These are phyloP conservation scores for Lolium rigidum DNA, from an alignment of 176 grass and related monocot species.

Conservation along the genomic window DNA sequence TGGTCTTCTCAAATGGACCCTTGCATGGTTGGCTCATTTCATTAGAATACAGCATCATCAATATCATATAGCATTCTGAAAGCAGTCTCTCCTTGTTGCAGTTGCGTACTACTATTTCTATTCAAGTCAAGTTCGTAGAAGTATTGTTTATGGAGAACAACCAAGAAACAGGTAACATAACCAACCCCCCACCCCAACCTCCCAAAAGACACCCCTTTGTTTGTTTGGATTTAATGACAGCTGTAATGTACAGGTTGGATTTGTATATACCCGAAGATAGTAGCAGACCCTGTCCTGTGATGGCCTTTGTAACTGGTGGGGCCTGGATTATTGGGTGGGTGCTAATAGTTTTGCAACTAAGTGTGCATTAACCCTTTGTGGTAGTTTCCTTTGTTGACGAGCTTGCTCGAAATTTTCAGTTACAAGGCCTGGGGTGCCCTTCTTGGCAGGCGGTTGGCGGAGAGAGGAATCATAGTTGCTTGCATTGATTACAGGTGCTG, in stretches of 20 bases:
- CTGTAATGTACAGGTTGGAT: conserved; percentile 74
- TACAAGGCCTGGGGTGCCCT: conserved; percentile 99
- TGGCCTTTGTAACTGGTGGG: conserved; percentile 97
- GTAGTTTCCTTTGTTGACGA: conserved; percentile 20
- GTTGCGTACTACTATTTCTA: conserved; percentile 99
- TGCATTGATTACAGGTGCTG: conserved; percentile 98
- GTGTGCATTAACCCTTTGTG: neutral
- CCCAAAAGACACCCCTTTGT: neutral
- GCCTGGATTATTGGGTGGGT: conserved; percentile 99
- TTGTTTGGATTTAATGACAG: conserved; percentile 26
- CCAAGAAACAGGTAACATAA: conserved; percentile 84
- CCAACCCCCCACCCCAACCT: neutral
- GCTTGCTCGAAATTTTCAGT: conserved; percentile 50
- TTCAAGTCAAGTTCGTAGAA: conserved; percentile 87
- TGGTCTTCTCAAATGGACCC: conserved; percentile 29
- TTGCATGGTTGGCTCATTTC: conserved; percentile 1
- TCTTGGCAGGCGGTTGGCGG: conserved; percentile 84
- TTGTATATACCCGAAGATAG: conserved; percentile 79
- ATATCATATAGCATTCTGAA: conserved; percentile 30
- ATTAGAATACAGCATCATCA: neutral
- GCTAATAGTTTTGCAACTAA: conserved; percentile 23
- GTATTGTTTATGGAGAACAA: conserved; percentile 92
- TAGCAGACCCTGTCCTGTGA: conserved; percentile 69
- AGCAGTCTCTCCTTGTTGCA: conserved; percentile 45
- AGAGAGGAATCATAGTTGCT: conserved; percentile 97